These are phyloP conservation scores for Tolypocladium nubicola DNA, from an alignment of 2,329 filamentous ascomycete species.

Conservation along the genomic window DNA sequence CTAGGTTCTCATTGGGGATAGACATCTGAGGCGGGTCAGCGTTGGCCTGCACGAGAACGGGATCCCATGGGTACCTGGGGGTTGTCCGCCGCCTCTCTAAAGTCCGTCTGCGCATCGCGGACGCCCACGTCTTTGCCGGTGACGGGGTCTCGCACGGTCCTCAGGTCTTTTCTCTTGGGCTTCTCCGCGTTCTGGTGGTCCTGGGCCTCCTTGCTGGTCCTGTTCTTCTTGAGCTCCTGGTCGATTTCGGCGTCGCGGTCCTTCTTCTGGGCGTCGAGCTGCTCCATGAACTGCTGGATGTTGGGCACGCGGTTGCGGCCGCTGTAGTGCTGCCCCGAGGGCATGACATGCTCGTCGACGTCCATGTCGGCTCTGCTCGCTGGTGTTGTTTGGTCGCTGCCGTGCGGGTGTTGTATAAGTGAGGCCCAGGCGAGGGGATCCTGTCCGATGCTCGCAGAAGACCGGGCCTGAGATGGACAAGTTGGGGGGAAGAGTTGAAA, in stretches of 20 bases:
- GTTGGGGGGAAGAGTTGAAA: not conserved
- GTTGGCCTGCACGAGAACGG: fast-evolving
- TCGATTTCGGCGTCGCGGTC: constrained; percentile 65
- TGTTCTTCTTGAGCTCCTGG: constrained; percentile 31
- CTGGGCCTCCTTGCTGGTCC: constrained; percentile 23
- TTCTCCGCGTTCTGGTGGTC: constrained; percentile 30
- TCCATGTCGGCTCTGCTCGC: constrained; percentile 19
- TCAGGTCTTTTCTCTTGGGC: constrained; percentile 40
- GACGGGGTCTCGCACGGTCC: constrained; percentile 74
- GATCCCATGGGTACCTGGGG: constrained; percentile 43
- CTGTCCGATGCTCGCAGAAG: not conserved
- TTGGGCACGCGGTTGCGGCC: constrained; percentile 78
- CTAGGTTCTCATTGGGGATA: constrained; percentile 81
- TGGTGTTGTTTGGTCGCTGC: not conserved
- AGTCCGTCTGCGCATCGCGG: constrained; percentile 62
- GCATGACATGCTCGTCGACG: constrained; percentile 27
- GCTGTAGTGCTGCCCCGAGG: constrained; percentile 62
- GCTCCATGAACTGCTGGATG: constrained; percentile 71
- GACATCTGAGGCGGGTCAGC: constrained; percentile 43
- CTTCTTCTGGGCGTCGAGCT: constrained; percentile 69
- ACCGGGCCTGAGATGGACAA: not conserved
- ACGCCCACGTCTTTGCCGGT: constrained; percentile 82
- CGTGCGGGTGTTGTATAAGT: not conserved
- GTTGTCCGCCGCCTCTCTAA: constrained; percentile 60
- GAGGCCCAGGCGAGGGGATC: not conserved